Percentiles rank a stretch among this genome's conserved stretches.
phyloP scores from a whole-genome alignment of 2,329 filamentous ascomycete genomes.

The Sporothrix globosa region DNA sequence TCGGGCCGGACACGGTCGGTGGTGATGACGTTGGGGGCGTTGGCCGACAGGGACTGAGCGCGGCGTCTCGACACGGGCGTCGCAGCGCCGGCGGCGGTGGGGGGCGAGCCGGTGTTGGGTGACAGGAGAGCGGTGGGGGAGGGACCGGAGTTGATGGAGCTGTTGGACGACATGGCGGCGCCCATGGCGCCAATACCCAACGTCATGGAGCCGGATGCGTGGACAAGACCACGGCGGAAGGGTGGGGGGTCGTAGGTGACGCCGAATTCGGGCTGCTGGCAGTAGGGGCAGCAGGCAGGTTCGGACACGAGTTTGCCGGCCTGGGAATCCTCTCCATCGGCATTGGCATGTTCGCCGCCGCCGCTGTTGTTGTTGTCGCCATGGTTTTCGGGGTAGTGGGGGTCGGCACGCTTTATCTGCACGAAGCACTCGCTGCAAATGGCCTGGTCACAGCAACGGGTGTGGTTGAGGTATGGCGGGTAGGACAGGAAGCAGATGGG shows the following conservation, averaged over 20 bases:
- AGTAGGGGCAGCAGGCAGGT: conserved; percentile 90
- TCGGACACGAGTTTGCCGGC: conserved; percentile 80
- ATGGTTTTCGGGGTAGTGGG: conserved; percentile 81
- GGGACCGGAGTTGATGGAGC: conserved; percentile 69
- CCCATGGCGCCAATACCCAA: conserved; percentile 49
- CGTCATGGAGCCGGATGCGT: conserved; percentile 57
- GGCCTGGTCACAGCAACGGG: conserved; percentile 90
- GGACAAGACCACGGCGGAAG: conserved; percentile 81
- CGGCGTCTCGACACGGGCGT: conserved; percentile 46
- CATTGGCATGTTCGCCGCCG: conserved; percentile 40
- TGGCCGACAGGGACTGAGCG: conserved; percentile 72
- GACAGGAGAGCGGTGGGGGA: conserved; percentile 46
- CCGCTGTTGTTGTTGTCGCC: conserved; percentile 54
- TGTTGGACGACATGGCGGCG: conserved; percentile 84
- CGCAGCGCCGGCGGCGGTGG: conserved; percentile 37
- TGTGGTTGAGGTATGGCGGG: conserved; percentile 90
- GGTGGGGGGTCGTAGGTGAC: conserved; percentile 91
- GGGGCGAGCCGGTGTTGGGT: conserved; percentile 38
- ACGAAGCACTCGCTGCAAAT: conserved; percentile 99
- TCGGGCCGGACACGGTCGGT: conserved; percentile 92
- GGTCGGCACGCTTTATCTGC: conserved; percentile 93
- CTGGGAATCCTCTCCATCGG: conserved; percentile 50
- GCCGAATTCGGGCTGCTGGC: conserved; percentile 90
- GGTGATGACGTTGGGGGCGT: conserved; percentile 81
- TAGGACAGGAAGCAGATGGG: conserved; percentile 97